Evolutionary conservation across 352 stramenopile species (phyloP).

Genomic region (Pythium phragmiticola): DNA sequence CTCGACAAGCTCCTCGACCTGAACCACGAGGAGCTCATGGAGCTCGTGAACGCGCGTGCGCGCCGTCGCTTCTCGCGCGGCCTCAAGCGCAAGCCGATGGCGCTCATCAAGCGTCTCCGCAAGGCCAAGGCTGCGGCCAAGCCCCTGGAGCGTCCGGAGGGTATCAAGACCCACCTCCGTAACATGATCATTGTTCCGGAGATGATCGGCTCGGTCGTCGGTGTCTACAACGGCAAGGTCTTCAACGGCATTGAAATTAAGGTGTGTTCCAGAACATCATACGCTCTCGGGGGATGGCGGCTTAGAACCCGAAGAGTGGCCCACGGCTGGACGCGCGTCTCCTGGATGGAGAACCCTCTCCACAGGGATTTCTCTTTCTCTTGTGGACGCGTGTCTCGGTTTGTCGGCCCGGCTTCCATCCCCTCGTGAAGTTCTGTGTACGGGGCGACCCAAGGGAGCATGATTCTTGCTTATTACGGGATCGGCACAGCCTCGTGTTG

Average conservation of each 20-base stretch:
- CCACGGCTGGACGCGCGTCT: background rate
- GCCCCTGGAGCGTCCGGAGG: constrained; percentile 96
- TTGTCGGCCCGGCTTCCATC: constrained; percentile 48
- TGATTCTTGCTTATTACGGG: constrained; percentile 22
- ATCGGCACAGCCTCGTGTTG: constrained; percentile 24
- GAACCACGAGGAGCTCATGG: constrained; percentile 99
- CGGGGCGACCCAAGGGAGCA: constrained; percentile 83
- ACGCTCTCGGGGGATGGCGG: constrained; percentile 77
- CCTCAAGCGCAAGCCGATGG: constrained; percentile 99
- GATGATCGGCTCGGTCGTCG: constrained; percentile 99
- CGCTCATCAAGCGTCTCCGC: constrained; percentile 98
- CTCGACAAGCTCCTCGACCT: constrained; percentile 99
- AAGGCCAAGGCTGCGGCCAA: constrained; percentile 98
- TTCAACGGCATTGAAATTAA: constrained; percentile 99
- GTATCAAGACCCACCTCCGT: constrained; percentile 99
- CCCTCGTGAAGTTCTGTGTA: constrained; percentile 89
- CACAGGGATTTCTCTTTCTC: background rate
- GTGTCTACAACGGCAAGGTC: constrained; percentile 99
- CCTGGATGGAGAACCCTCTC: background rate
- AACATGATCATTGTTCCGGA: constrained; percentile 99
- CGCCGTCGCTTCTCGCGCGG: constrained; percentile 98
- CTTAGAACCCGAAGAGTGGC: constrained; percentile 75
- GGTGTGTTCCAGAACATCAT: constrained; percentile 87
- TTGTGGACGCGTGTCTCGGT: background rate
- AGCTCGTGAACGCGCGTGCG: constrained; percentile 95